Evolutionary conservation across 345 rosid species (phyloP).

Genomic region (Lepidium didymum): DNA sequence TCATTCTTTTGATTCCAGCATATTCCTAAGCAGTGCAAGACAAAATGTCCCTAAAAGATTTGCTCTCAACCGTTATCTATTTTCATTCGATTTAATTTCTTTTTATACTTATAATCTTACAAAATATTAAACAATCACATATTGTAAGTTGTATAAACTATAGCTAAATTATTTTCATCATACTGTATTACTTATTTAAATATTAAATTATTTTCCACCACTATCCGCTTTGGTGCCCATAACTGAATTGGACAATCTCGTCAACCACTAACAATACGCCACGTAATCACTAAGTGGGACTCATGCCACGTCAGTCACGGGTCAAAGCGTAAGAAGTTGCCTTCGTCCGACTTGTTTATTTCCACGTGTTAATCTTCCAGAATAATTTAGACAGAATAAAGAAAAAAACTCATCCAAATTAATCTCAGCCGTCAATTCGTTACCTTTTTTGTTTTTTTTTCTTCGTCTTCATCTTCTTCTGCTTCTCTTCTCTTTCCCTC

Average conservation of each 20-base stretch:
- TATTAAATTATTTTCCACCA: too few species aligned
- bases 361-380: constrained; percentile 37
- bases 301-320: constrained; percentile 2
- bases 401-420: not conserved
- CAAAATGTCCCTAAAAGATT: too few species aligned
- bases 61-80: too few species aligned
- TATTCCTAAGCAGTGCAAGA: not conserved
- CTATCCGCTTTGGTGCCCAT: too few species aligned
- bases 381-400: not conserved
- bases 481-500: not conserved
- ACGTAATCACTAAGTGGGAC: not conserved
- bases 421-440: constrained; percentile 37
- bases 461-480: not conserved
- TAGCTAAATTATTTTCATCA: too few species aligned
- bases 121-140: too few species aligned
- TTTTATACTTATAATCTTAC: too few species aligned
- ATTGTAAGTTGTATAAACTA: too few species aligned
- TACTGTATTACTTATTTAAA: too few species aligned
- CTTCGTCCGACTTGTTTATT: constrained; percentile 39
- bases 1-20: constrained; percentile 17
- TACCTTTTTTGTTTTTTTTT: not conserved
- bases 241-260: constrained; percentile 4
- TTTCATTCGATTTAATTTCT: too few species aligned
- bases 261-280: constrained; percentile 11
- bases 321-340: constrained; percentile 7